These are phyloP conservation scores for Boletus rubescentipes DNA, from an alignment of 768 basidiomycete genomes.

Conservation along the genomic window DNA sequence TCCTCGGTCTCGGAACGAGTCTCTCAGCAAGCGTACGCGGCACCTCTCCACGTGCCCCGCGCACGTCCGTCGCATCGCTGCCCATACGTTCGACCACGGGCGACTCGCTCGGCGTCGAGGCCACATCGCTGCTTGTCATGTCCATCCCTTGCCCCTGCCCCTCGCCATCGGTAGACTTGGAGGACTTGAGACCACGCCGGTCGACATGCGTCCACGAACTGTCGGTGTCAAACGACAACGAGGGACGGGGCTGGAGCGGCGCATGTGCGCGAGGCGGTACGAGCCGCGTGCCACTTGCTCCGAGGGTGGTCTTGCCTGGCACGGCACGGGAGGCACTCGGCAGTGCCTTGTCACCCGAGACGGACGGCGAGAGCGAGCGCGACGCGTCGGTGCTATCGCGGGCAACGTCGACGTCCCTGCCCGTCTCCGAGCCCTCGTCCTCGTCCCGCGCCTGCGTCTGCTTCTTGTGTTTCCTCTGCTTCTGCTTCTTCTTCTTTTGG, in stretches of 20 bases:
- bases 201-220: constrained; percentile 75
- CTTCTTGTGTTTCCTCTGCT: constrained; percentile 14
- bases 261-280: no score
- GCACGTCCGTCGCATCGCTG: constrained; percentile 31
- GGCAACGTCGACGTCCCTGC: constrained; percentile 4
- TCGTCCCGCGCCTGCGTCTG: background rate
- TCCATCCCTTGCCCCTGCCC: constrained; percentile 30
- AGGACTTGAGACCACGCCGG: constrained; percentile 30
- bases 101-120: constrained; percentile 49
- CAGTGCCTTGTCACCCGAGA: background rate
- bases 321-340: background rate
- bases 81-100: constrained; percentile 35
- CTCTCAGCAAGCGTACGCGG: constrained; percentile 57
- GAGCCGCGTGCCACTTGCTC: no score
- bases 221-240: constrained; percentile 45
- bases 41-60: constrained; percentile 25
- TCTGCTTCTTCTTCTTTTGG: constrained; percentile 47
- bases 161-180: constrained; percentile 9
- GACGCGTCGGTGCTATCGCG: constrained; percentile 23
- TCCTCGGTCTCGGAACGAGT: constrained; percentile 60
- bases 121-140: constrained; percentile 49
- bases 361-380: background rate
- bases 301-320: no score
- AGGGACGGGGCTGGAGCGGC: constrained; percentile 1
- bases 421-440: constrained; percentile 8